phyloP scores from a whole-genome alignment of 495 filamentous ascomycete species.

The Penicillium turbatum region DNA sequence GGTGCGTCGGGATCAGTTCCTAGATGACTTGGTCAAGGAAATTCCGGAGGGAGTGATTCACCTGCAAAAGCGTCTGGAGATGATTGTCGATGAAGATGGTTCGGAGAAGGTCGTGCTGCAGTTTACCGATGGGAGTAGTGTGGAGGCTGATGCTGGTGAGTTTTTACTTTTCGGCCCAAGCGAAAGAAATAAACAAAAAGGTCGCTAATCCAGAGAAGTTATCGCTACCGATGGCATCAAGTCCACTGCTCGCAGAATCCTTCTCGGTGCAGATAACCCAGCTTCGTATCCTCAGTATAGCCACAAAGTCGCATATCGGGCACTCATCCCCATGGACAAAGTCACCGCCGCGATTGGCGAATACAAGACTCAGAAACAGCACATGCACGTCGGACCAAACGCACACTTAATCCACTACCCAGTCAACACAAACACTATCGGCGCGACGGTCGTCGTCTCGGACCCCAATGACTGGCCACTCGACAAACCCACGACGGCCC shows the following conservation, averaged over 20 bases:
- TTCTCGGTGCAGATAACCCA: conserved; percentile 40
- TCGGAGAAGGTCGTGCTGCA: conserved; percentile 35
- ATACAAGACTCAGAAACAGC: conserved; percentile 35
- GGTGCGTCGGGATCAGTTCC: conserved; percentile 53
- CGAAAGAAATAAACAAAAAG: too few relatives aligned
- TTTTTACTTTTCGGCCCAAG: neutral
- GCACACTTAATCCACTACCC: conserved; percentile 48
- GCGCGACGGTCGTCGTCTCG: conserved; percentile 45
- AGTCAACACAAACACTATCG: conserved; percentile 35
- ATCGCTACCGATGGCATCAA: conserved; percentile 59
- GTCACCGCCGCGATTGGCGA: conserved; percentile 38
- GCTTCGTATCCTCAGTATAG: conserved; percentile 43
- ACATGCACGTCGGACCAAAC: conserved; percentile 42
- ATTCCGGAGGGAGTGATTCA: conserved; percentile 44
- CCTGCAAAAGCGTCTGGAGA: conserved; percentile 37
- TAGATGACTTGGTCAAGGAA: conserved; percentile 52
- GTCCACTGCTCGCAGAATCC: conserved; percentile 43
- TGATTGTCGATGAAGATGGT: conserved; percentile 19
- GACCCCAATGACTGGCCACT: conserved; percentile 38
- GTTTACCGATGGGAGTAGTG: conserved; percentile 54
- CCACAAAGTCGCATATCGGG: conserved; percentile 51
- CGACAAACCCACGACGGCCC: conserved; percentile 18
- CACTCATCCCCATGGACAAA: conserved; percentile 46
- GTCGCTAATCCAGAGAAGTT: conserved; percentile 2
- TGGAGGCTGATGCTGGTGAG: conserved; percentile 46